These are phyloP conservation scores for Scedosporium apiospermum DNA, from an alignment of 2,329 filamentous ascomycete species.

Conservation along the genomic window DNA sequence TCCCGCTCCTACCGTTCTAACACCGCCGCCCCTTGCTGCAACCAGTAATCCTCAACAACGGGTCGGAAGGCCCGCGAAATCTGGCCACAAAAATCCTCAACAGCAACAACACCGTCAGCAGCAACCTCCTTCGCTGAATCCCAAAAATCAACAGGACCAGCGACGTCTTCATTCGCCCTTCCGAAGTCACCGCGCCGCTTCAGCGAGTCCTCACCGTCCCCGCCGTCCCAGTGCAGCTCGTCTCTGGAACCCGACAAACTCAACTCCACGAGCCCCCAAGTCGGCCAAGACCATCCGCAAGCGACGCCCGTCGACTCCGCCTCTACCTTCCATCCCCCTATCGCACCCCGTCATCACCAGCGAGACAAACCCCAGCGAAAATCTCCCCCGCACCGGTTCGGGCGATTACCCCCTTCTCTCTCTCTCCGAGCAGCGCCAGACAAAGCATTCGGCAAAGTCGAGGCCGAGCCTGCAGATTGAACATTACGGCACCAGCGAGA, in stretches of 20 bases:
- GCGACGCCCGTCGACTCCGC: slow-evolving; percentile 44
- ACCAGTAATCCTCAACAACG: background rate
- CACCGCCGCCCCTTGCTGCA: background rate
- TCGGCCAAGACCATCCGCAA: slow-evolving; percentile 19
- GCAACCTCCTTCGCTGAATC: background rate
- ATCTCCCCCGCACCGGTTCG: background rate
- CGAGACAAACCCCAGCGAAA: background rate
- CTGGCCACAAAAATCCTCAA: slow-evolving; percentile 7
- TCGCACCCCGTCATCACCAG: slow-evolving; percentile 32
- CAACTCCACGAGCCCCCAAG: slow-evolving; percentile 36
- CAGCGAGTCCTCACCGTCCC: slow-evolving; percentile 20
- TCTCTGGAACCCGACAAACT: slow-evolving; percentile 54
- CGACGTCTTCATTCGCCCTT: slow-evolving; percentile 26
- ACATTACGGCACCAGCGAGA: slow-evolving; percentile 31
- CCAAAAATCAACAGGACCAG: slow-evolving; percentile 2
- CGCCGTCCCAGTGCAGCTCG: slow-evolving; percentile 36
- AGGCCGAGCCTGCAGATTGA: slow-evolving; percentile 44
- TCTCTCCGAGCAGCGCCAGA: slow-evolving; percentile 39
- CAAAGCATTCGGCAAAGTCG: slow-evolving; percentile 30
- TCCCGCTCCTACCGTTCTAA: slow-evolving; percentile 6
- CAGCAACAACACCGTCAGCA: slow-evolving; percentile 3
- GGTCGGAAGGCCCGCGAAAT: background rate
- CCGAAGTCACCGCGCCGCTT: slow-evolving; percentile 26
- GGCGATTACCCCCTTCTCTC: slow-evolving; percentile 42
- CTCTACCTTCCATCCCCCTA: slow-evolving; percentile 41